phyloP scores from a whole-genome alignment of 139 green algal genomes.

The Coelastrella sp. region DNA sequence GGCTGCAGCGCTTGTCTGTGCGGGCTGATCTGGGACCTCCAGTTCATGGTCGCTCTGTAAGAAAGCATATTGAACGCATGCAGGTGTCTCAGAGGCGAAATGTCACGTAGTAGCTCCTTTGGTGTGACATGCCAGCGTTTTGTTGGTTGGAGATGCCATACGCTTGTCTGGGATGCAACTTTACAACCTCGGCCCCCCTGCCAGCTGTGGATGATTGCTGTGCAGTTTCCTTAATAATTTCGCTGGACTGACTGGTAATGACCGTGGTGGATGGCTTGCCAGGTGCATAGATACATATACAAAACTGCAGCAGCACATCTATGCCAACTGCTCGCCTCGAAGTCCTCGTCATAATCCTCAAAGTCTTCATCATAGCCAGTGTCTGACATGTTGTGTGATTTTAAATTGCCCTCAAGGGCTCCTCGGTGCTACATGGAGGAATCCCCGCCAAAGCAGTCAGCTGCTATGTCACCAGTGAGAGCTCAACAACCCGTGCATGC shows the following conservation, averaged over 20 bases:
- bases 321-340: slow-evolving; percentile 49
- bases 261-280: no score
- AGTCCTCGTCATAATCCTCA: slow-evolving; percentile 63
- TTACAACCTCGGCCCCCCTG: no score
- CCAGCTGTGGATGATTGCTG: no score
- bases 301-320: not conserved
- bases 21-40: slow-evolving; percentile 22
- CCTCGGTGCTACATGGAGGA: no score
- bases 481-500: not conserved
- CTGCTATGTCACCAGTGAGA: not conserved
- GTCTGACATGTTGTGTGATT: slow-evolving; percentile 11
- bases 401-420: not conserved
- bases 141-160: no score
- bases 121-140: no score
- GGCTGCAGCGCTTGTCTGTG: no score
- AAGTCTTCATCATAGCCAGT: slow-evolving; percentile 63
- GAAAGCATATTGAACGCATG: not conserved
- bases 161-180: no score
- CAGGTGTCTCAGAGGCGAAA: not conserved
- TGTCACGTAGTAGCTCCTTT: no score
- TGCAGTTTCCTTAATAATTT: no score
- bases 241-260: no score
- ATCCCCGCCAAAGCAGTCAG: not conserved
- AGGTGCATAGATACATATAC: no score
- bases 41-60: slow-evolving; percentile 43